Evolutionary conservation across 1,284 basidiomycete species (phyloP).

Genomic region (Cryptococcus jaspeensis): DNA sequence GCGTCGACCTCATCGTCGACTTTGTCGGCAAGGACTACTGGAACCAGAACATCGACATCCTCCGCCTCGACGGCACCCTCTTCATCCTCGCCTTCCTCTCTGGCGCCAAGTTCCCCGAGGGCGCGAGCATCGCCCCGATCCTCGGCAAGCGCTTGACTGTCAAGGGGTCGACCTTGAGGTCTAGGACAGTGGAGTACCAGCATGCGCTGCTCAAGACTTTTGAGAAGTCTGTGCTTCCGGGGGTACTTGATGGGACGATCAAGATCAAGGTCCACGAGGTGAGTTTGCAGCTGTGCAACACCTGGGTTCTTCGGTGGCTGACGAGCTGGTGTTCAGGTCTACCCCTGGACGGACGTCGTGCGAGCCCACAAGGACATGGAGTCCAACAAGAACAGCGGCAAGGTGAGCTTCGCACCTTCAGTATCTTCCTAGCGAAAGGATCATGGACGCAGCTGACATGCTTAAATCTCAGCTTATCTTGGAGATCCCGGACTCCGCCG

Average conservation of each 20-base stretch:
- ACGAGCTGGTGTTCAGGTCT: conserved; percentile 55
- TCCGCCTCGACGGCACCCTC: conserved; percentile 78
- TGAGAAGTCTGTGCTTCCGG: conserved; percentile 57
- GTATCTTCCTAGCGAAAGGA: background rate
- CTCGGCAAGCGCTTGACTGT: conserved; percentile 80
- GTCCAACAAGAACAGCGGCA: conserved; percentile 68
- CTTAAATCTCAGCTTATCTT: background rate
- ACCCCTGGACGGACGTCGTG: conserved; percentile 77
- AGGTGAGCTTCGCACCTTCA: conserved; percentile 44
- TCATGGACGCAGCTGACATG: background rate
- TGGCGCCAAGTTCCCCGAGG: conserved; percentile 66
- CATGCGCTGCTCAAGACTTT: conserved; percentile 71
- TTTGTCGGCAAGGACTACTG: conserved; percentile 68
- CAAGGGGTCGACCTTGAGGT: conserved; percentile 83
- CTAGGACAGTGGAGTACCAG: conserved; percentile 77
- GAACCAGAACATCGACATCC: conserved; percentile 71
- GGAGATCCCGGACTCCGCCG: background rate
- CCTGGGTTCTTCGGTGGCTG: background rate
- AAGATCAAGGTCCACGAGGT: conserved; percentile 75
- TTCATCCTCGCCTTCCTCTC: conserved; percentile 48
- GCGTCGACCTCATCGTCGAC: conserved; percentile 75
- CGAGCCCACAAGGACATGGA: conserved; percentile 86
- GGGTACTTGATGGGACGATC: conserved; percentile 66
- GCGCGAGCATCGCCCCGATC: conserved; percentile 64
- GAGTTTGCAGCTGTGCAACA: background rate